These are phyloP conservation scores for Botrytis paeoniae DNA, from an alignment of 2,329 filamentous ascomycete species.

Conservation along the genomic window DNA sequence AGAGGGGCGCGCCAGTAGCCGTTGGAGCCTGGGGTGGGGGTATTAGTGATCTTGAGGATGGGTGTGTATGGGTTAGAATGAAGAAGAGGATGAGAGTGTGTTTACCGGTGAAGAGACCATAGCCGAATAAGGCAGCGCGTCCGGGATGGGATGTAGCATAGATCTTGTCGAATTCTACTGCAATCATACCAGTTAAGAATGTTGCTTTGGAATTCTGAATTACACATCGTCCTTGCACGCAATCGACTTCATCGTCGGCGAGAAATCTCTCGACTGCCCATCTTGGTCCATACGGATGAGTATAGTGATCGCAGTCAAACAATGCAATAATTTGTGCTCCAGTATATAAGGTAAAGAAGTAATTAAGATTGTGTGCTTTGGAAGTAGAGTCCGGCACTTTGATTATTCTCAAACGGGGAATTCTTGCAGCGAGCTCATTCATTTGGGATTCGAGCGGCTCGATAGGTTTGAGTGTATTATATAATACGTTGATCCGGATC, in stretches of 20 bases:
- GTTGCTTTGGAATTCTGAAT: slow-evolving; percentile 47
- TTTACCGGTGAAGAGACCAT: slow-evolving; percentile 46
- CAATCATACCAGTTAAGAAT: slow-evolving; percentile 46
- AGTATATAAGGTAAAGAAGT: slow-evolving; percentile 45
- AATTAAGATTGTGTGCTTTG: slow-evolving; percentile 50
- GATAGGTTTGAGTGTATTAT: slow-evolving; percentile 48
- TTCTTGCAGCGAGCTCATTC: slow-evolving; percentile 39
- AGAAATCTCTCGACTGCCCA: slow-evolving; percentile 49
- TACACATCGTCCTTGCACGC: slow-evolving; percentile 49
- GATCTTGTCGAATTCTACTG: slow-evolving; percentile 51
- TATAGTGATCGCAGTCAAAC: slow-evolving; percentile 50
- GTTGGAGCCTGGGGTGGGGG: slow-evolving; percentile 39
- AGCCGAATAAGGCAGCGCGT: slow-evolving; percentile 46
- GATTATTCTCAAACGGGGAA: slow-evolving; percentile 44
- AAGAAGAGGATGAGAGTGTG: too few relatives aligned
- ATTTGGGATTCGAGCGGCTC: slow-evolving; percentile 46
- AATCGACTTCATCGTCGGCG: slow-evolving; percentile 43
- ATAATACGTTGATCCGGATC: slow-evolving; percentile 47
- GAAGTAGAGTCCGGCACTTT: slow-evolving; percentile 49
- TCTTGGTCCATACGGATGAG: slow-evolving; percentile 47
- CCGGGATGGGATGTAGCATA: slow-evolving; percentile 51
- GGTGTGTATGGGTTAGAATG: background rate
- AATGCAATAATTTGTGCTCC: slow-evolving; percentile 47
- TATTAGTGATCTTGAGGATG: background rate
- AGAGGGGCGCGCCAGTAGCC: slow-evolving; percentile 48